phyloP scores from a whole-genome alignment of 148 eudicot genomes.

The Limonium bicolor region DNA sequence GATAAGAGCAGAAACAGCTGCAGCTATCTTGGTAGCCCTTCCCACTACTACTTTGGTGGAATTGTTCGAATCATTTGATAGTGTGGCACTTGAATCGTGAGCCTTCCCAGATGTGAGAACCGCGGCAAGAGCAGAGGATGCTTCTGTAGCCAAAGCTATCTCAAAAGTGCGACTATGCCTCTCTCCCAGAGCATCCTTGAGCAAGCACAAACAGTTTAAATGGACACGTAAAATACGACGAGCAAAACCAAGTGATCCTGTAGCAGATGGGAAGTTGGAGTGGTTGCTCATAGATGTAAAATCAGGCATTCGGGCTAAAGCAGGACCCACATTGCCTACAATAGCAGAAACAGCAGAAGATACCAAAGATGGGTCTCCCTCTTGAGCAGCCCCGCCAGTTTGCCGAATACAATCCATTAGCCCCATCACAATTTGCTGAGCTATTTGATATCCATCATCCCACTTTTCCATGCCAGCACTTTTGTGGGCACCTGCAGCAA shows the following conservation, averaged over 20 bases:
- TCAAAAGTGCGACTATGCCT: constrained; percentile 96
- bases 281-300: constrained; percentile 35
- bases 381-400: constrained; percentile 99
- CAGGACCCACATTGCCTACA: constrained; percentile 61
- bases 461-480: constrained; percentile 54
- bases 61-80: constrained; percentile 40
- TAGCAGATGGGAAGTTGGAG: constrained; percentile 30
- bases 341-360: constrained; percentile 94
- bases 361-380: constrained; percentile 94
- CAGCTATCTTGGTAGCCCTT: constrained; percentile 52
- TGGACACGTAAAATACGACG: constrained; percentile 66
- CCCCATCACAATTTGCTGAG: constrained; percentile 58
- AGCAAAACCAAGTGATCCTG: constrained; percentile 57
- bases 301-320: constrained; percentile 69
- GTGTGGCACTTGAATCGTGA: constrained; percentile 32
- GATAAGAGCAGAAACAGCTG: constrained; percentile 78
- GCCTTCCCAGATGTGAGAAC: constrained; percentile 52
- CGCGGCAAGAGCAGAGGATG: constrained; percentile 70
- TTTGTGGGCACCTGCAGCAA: constrained; percentile 39
- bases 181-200: constrained; percentile 96
- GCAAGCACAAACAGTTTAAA: constrained; percentile 59
- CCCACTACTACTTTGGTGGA: constrained; percentile 46
- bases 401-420: constrained; percentile 90
- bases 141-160: constrained; percentile 88
- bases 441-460: constrained; percentile 66